Percentiles rank a stretch among this genome's conserved stretches.
These are phyloP conservation scores for Boletus rufocinnamomeus DNA, from an alignment of 768 basidiomycete genomes.

Conservation along the genomic window DNA sequence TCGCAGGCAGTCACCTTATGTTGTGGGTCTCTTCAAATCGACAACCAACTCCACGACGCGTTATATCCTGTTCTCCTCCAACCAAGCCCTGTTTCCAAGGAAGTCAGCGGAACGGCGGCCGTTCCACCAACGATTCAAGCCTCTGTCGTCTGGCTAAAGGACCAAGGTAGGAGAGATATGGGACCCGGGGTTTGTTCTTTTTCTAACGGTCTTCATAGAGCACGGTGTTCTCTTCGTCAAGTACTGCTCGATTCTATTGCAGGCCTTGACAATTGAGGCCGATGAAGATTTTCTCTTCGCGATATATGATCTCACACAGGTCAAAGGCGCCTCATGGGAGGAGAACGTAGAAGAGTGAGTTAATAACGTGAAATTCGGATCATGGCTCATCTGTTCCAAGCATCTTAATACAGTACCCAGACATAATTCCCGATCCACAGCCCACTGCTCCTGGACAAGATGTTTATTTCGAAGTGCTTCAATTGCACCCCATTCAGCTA, in stretches of 20 bases:
- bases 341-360: slow-evolving; percentile 73
- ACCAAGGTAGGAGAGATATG: slow-evolving; percentile 62
- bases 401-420: slow-evolving; percentile 68
- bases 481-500: slow-evolving; percentile 91
- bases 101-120: slow-evolving; percentile 72
- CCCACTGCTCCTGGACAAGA: slow-evolving; percentile 69
- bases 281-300: slow-evolving; percentile 97
- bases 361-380: neutral
- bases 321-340: slow-evolving; percentile 91
- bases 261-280: slow-evolving; percentile 93
- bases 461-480: slow-evolving; percentile 93
- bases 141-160: slow-evolving; percentile 88
- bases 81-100: slow-evolving; percentile 83
- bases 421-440: slow-evolving; percentile 70
- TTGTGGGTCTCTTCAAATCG: slow-evolving; percentile 88
- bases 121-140: slow-evolving; percentile 83
- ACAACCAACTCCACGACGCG: slow-evolving; percentile 97
- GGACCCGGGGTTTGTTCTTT: neutral
- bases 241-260: slow-evolving; percentile 91
- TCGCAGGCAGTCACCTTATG: slow-evolving; percentile 81
- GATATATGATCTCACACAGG: slow-evolving; percentile 87
- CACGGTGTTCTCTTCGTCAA: slow-evolving; percentile 98
- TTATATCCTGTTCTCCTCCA: slow-evolving; percentile 93
- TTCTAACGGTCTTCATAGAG: slow-evolving; percentile 46
- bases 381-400: slow-evolving; percentile 40